phyloP scores from a whole-genome alignment of 2,329 filamentous ascomycete genomes.

The Ascochyta pisi region DNA sequence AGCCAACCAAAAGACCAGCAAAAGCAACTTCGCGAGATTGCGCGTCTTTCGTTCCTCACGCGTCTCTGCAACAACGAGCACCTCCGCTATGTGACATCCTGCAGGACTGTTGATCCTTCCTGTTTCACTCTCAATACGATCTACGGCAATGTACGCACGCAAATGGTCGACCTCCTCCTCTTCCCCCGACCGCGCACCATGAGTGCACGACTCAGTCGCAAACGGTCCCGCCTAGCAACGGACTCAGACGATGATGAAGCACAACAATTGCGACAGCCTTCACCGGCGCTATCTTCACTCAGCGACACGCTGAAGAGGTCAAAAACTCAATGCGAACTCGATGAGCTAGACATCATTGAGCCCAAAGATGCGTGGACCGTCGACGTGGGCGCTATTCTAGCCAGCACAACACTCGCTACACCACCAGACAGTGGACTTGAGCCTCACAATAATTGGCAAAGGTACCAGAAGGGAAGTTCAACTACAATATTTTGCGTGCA shows the following conservation, averaged over 20 bases:
- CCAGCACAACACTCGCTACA: constrained; percentile 31
- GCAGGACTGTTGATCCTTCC: constrained; percentile 1
- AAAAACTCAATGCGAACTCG: constrained; percentile 46
- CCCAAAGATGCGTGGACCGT: constrained; percentile 43
- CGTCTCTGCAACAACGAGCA: constrained; percentile 35
- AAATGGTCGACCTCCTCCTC: constrained; percentile 28
- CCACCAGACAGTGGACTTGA: constrained; percentile 24
- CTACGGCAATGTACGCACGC: constrained; percentile 11
- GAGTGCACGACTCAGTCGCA: constrained; percentile 37
- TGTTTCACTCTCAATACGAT: constrained; percentile 7
- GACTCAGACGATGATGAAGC: constrained; percentile 36
- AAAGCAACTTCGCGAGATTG: constrained; percentile 13
- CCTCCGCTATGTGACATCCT: constrained; percentile 9
- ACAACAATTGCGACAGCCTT: constrained; percentile 27
- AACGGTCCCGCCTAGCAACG: constrained; percentile 41
- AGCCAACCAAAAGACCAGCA: constrained; percentile 9
- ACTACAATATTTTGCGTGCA: constrained; percentile 44
- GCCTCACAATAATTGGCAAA: constrained; percentile 38
- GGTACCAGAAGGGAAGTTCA: constrained; percentile 26
- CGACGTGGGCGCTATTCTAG: constrained; percentile 40
- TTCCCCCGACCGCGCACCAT: constrained; percentile 34
- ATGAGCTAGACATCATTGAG: constrained; percentile 41
- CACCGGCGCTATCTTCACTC: constrained; percentile 25
- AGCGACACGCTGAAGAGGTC: constrained; percentile 44
- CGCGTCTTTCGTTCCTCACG: constrained; percentile 7